Percentiles rank a stretch among this genome's conserved stretches.
Conservation (phyloP, 2,329 filamentous ascomycete genomes). For the Fusarium aywerte region DNA sequence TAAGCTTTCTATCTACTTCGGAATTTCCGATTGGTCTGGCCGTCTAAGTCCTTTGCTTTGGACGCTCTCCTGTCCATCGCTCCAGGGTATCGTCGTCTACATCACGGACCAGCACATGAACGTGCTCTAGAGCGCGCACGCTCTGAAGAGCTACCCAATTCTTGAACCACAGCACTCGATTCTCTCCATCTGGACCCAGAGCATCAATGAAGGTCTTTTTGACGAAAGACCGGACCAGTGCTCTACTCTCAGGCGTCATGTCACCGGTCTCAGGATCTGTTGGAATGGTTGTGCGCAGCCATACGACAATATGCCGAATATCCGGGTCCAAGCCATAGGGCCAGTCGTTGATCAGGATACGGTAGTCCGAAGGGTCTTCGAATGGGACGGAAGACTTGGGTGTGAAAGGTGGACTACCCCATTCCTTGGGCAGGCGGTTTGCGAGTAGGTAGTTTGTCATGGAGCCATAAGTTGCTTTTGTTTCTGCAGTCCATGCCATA, state of each 20-base stretch:
- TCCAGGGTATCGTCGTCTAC: constrained; percentile 63
- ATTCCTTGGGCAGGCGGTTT: constrained; percentile 73
- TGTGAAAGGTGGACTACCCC: constrained; percentile 70
- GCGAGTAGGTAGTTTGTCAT: constrained; percentile 82
- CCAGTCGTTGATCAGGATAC: constrained; percentile 90
- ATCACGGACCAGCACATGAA: constrained; percentile 78
- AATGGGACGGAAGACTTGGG: constrained; percentile 64
- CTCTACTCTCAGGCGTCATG: constrained; percentile 74
- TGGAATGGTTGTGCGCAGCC: constrained; percentile 85
- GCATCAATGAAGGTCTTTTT: constrained; percentile 72
- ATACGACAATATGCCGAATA: constrained; percentile 87
- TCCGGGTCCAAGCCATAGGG: constrained; percentile 79
- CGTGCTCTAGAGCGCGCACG: constrained; percentile 86
- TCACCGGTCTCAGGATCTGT: constrained; percentile 77
- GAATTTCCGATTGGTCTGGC: background rate
- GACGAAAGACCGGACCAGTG: constrained; percentile 75
- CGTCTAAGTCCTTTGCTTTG: constrained; percentile 49
- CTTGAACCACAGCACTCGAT: constrained; percentile 84
- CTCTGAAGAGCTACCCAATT: constrained; percentile 93
- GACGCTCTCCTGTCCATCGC: constrained; percentile 63
- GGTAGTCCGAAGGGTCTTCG: constrained; percentile 66
- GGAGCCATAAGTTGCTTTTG: constrained; percentile 78
- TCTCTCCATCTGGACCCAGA: constrained; percentile 61
- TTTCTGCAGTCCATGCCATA: constrained; percentile 77
- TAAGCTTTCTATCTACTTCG: constrained; percentile 12